Conservation (phyloP, 441 rosid genomes). For the Gossypium aridum region DNA sequence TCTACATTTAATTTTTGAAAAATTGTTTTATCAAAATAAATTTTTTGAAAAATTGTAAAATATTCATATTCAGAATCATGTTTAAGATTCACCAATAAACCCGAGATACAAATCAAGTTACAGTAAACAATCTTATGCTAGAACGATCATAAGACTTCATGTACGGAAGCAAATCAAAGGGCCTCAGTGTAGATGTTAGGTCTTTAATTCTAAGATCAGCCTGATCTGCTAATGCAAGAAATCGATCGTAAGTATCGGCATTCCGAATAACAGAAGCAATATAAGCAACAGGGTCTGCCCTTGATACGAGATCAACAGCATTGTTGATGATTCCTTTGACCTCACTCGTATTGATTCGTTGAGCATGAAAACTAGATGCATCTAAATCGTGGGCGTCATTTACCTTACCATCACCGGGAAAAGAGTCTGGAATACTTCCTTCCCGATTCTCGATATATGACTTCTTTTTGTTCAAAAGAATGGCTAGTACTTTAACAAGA, state of each 20-base stretch:
- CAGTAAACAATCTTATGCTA: slow-evolving; percentile 37
- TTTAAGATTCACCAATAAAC: not conserved
- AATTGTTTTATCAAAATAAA: not conserved
- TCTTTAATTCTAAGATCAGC: slow-evolving; percentile 45
- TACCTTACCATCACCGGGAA: slow-evolving; percentile 2
- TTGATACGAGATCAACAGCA: slow-evolving; percentile 6
- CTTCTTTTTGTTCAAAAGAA: slow-evolving; percentile 36
- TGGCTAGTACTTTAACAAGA: slow-evolving; percentile 49
- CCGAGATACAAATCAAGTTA: slow-evolving; percentile 6
- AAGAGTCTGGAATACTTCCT: not conserved
- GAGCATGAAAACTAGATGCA: not conserved
- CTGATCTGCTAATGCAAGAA: slow-evolving; percentile 45
- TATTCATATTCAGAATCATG: not conserved
- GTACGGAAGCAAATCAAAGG: slow-evolving; percentile 58
- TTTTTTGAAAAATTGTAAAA: not conserved
- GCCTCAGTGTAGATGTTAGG: slow-evolving; percentile 38
- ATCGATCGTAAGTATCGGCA: slow-evolving; percentile 44
- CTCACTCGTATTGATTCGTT: not conserved
- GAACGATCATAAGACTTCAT: slow-evolving; percentile 63
- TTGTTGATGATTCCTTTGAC: not conserved
- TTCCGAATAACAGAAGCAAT: slow-evolving; percentile 66
- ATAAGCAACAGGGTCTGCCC: slow-evolving; percentile 39
- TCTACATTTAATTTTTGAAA: not conserved
- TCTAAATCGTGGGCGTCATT: not conserved
- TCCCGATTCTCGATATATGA: not conserved